These are phyloP conservation scores for Aspergillus eucalypticola DNA, from an alignment of 2,329 filamentous ascomycete genomes.

Conservation along the genomic window DNA sequence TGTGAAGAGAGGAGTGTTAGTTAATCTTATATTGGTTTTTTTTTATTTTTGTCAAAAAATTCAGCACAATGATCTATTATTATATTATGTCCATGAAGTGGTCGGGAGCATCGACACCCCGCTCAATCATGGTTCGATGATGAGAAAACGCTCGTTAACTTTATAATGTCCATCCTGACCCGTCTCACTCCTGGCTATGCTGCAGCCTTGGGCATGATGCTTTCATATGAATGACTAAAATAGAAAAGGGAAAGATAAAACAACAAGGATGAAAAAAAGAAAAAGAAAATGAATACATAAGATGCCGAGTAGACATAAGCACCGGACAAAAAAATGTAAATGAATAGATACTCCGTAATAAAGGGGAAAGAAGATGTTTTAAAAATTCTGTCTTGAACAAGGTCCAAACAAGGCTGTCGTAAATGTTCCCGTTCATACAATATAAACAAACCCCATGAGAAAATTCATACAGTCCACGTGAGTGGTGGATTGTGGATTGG, in stretches of 20 bases:
- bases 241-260: neutral
- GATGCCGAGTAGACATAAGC: neutral
- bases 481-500: neutral
- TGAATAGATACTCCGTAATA: neutral
- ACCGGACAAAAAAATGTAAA: neutral
- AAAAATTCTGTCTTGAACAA: neutral
- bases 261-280: neutral
- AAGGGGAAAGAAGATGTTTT: neutral
- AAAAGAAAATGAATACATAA: neutral
- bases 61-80: neutral
- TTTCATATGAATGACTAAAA: neutral
- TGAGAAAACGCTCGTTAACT: neutral
- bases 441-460: neutral
- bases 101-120: neutral
- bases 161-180: no score
- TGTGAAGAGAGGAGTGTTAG: no score
- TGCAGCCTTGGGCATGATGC: neutral
- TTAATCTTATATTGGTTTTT: no score
- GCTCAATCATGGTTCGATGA: neutral
- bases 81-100: neutral
- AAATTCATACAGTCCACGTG: neutral
- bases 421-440: conserved; percentile 4
- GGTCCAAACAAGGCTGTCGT: neutral
- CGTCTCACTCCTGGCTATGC: neutral
- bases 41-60: neutral